phyloP scores from a whole-genome alignment of 306 rosid species.

The Fagus crenata region DNA sequence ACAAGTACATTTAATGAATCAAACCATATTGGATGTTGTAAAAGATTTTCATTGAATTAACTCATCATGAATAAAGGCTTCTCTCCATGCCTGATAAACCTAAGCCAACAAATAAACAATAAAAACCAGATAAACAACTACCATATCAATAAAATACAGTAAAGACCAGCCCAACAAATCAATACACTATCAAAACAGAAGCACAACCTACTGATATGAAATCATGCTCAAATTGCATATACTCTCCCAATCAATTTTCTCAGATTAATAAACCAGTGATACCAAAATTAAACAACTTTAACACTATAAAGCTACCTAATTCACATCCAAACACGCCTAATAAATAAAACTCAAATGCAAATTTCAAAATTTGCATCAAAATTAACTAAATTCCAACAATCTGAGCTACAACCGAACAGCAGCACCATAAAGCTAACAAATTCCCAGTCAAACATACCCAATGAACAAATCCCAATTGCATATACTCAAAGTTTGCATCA shows the following conservation, averaged over 20 bases:
- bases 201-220: too few relatives aligned
- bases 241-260: background rate
- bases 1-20: too few relatives aligned
- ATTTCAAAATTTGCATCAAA: background rate
- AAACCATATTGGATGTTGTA: too few relatives aligned
- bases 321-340: background rate
- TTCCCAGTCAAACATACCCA: background rate
- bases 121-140: too few relatives aligned
- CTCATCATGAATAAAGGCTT: too few relatives aligned
- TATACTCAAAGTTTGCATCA: background rate
- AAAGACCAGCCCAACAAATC: too few relatives aligned
- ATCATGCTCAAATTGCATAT: background rate
- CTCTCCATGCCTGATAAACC: too few relatives aligned
- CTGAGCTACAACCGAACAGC: background rate
- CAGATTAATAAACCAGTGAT: background rate
- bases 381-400: background rate
- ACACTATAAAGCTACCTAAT: background rate
- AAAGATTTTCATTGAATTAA: too few relatives aligned
- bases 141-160: too few relatives aligned
- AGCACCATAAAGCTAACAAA: background rate
- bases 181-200: too few relatives aligned
- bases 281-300: background rate
- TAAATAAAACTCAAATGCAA: background rate
- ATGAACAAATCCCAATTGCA: background rate
- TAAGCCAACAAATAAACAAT: too few relatives aligned